Percentiles rank a stretch among this genome's conserved stretches.
Conservation (phyloP, 2,329 filamentous ascomycete species). For the Graphilbum ipis-grandicollis region DNA sequence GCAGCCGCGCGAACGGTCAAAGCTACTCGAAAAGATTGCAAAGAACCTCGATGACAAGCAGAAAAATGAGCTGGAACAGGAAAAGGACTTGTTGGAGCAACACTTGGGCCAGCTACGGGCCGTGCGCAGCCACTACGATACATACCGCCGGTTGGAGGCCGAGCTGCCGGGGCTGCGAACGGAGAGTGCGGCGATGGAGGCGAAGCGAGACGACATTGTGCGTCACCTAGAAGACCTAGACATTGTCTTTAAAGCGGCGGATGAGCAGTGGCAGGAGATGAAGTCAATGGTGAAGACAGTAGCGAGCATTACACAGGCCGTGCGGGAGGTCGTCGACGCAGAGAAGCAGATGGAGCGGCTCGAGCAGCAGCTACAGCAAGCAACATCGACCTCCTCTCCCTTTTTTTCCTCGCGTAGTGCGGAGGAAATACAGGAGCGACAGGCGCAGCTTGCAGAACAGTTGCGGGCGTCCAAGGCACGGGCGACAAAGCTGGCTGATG, state of each 20-base stretch:
- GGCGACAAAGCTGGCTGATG: conserved; percentile 46
- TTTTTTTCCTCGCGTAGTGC: conserved; percentile 41
- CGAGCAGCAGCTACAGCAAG: conserved; percentile 34
- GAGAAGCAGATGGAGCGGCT: conserved; percentile 60
- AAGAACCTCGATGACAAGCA: conserved; percentile 43
- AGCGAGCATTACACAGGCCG: conserved; percentile 53
- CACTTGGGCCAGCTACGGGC: conserved; percentile 42
- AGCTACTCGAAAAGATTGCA: conserved; percentile 49
- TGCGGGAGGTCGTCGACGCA: conserved; percentile 52
- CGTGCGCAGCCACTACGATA: conserved; percentile 54
- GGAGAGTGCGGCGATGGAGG: conserved; percentile 35
- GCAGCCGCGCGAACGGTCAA: conserved; percentile 38
- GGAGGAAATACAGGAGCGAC: conserved; percentile 68
- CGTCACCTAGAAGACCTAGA: conserved; percentile 52
- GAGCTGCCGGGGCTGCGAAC: conserved; percentile 55
- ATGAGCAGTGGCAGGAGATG: conserved; percentile 33
- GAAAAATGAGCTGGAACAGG: conserved; percentile 34
- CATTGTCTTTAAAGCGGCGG: conserved; percentile 42
- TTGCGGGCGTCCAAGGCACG: conserved; percentile 44
- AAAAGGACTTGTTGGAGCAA: conserved; percentile 39
- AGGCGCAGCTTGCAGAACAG: conserved; percentile 49
- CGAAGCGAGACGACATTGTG: conserved; percentile 42
- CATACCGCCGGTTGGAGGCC: conserved; percentile 42
- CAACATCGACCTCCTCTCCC: conserved; percentile 25
- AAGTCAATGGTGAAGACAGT: conserved; percentile 65